Base-by-base conservation (phyloP, 176 grass and related monocot species). In the Carex kokanica region DNA sequence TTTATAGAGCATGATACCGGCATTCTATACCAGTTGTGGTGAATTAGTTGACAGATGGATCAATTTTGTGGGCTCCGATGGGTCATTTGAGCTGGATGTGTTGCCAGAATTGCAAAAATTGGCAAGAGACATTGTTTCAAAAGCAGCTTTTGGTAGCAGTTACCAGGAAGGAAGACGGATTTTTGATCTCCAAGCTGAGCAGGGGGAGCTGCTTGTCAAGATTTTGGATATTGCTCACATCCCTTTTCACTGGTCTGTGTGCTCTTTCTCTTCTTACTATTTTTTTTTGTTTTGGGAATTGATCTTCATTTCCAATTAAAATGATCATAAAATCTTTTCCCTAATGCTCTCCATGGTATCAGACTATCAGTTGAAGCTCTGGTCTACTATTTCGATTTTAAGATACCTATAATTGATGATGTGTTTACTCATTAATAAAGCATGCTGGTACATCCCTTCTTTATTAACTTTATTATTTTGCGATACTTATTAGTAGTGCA, bases 71-170 rank as follows among this genome's bases (percentile, higher is more conserved):
- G 78, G 36, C 32, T n/a, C 57, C 0, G 51, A 90, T 38, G 86
- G 86, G 24, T 81, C 58, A 61, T 88, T 78, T 49, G 91, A 94
- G 88, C n/a, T 94, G 21, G 89, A 97, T 63, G 41, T 91, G 49
- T 92, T 86, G 86, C 65, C 86, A 38, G 90, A 97, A 74, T 73
- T 97, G 12, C 86, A 88, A 62, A 94, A 87, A 82, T 86, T 97
- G n/a, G 90, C 88, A 0, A 91, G 88, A 79, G 91, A 94, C 86
- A 89, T 90, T 31, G 91, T 93, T 58, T 93, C 94, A n/a, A 83
- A 80, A 49, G 91, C 91, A 16, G 88, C 94, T 52, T 97, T 97
- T 85, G 94, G 94, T 49, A 88, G 91, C 89, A 92, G 78, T 86
- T 94, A 87, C 77, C 49, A 90, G 11, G 90, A 94, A 80, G 94